Evolutionary conservation across 2,329 filamentous ascomycete genomes (phyloP), one percentile per base, ranked within the genome.

Genomic region (Trichoderma pleuroti): DNA sequence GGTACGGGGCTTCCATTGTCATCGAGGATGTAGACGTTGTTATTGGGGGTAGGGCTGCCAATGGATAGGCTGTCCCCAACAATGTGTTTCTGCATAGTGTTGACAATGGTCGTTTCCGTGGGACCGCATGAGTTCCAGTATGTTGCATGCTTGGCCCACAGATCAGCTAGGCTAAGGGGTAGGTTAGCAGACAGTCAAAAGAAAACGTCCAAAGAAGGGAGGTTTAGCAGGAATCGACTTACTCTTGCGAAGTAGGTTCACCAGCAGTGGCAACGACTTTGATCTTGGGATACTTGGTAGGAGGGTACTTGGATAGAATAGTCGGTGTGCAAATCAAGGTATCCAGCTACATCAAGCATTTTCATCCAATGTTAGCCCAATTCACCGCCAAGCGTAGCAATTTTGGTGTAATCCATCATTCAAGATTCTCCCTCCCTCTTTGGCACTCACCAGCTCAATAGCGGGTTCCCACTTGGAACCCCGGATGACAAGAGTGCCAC

Each of bases 81-180:
- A 21, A 79, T 75, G 74, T 89, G 86, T 49, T 80, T 79, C 67
- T 86, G 83, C 77, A 86, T 86, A 6, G 87, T 87, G 76, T 89
- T 88, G 67, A 89, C 82, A 64, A 89, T 87, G 1, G 85, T 89
- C 16, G 86, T 86, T 75, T 90, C 87, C 0, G 87, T 88, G 1
- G 87, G 87, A 2, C 87, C 87, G 74, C 87, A 89, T 73, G 86
- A 85, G 77, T 89, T 89, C 81, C 80, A 86, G 75, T 86, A 86
- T 9, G 79, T 82, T 30, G 80, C 81, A 67, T 83, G 77, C 4
- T 81, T 78, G 16, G 86, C 84, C 87, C 87, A 89, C 36, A 85
- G 78, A 73, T 89, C 86, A 7, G 87, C 87, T n/a, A 89, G 80
- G 57, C 70, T 72, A 18, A 60, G 26, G 14, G 14, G 63, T 21